These are phyloP conservation scores for Myxozyma mucilagina DNA, from an alignment of 805 yeast species.

Conservation along the genomic window DNA sequence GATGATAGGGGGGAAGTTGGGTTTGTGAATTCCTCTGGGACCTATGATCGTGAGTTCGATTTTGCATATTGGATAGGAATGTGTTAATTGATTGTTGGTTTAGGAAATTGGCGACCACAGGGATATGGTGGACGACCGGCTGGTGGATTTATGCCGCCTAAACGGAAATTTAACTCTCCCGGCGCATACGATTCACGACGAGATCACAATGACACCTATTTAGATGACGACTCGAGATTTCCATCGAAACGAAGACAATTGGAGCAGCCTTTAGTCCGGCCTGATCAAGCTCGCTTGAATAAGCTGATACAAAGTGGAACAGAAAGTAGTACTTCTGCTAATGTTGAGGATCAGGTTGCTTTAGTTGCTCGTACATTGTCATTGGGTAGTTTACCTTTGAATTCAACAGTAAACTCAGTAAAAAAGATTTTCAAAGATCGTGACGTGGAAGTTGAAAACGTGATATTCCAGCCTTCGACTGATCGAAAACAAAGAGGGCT, in stretches of 20 bases:
- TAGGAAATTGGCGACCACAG: neutral
- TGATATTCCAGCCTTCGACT: conserved; percentile 6
- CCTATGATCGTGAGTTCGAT: neutral
- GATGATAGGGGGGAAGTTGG: conserved; percentile 1
- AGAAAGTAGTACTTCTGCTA: neutral
- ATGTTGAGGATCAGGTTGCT: neutral
- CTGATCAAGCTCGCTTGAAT: conserved; percentile 11
- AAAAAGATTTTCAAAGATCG: neutral
- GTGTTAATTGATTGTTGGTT: neutral
- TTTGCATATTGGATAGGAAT: neutral
- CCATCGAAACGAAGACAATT: conserved; percentile 11
- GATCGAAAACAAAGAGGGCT: conserved; percentile 20
- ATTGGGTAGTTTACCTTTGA: conserved; percentile 16
- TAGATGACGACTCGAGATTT: neutral
- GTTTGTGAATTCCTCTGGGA: neutral
- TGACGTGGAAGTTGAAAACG: conserved; percentile 1
- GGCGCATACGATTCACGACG: neutral
- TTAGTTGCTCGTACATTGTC: conserved; percentile 9
- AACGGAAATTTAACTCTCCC: neutral
- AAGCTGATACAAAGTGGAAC: neutral
- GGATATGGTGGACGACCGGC: neutral
- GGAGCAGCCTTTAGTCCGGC: conserved; percentile 1
- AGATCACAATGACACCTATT: neutral
- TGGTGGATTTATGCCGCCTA: neutral
- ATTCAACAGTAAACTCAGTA: neutral